Base-by-base conservation (phyloP, 345 rosid species). In the Erucastrum elatum region DNA sequence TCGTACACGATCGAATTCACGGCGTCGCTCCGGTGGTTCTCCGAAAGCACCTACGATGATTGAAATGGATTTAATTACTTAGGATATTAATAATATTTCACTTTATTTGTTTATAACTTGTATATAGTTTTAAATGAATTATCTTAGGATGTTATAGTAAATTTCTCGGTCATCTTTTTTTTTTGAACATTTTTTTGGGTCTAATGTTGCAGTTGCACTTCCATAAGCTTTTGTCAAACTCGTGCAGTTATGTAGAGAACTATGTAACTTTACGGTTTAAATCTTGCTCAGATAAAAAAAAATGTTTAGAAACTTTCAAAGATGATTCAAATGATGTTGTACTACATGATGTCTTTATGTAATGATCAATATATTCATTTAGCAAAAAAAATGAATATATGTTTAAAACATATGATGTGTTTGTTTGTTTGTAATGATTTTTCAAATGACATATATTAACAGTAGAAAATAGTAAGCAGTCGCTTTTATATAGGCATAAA, bases 1-100 rank as follows among this genome's bases (percentile, higher is more conserved):
- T 94, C 98, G 41, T 94, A 94, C 77, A 91, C 97, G 89, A 94
- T 89, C 34, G 96, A 87, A 56, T 93, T 90, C 84, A 94, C 98
- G n/a, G 98, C 98, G 70, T 94, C 98, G 27, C 90, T 83, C 9
- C 97, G 79, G 33, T 86, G 91, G 58, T 86, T 86, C 74, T 83
- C 91, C 13, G 92, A 87, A 4, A 89, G 74, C 67, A 86, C 89
- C 97, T 91, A 87, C 79, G 6, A 41, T 49, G 64, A 21, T 66
- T 16, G 12, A n/a, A 21, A 21, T 26, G 35, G 49, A 41, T 41
- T 11, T 37, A 13, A 31, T 17, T 49, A 65, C 39, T 1, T 13
- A 21, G 15, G 4, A 51, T 33, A 33, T 4, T 49, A 2, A 0
- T 31, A 64, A 51, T 34, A 17, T 49, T 74, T 31, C 21, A 35